Conservation (phyloP, 352 stramenopile species). For the Saprolegnia diclina region DNA sequence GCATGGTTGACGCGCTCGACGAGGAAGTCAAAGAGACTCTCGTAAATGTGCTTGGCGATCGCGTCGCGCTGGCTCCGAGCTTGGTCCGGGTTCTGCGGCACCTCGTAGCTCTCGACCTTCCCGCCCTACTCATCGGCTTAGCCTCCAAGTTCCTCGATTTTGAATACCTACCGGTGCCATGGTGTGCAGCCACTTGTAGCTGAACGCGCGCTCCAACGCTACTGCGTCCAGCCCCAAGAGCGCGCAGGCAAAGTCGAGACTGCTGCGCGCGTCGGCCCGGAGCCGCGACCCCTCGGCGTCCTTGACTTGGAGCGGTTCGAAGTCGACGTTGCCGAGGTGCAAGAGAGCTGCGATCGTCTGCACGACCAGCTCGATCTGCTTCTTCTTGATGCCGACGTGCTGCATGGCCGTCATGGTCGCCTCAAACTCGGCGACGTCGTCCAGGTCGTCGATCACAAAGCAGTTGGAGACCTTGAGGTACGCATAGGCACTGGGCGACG, state of each 20-base stretch:
- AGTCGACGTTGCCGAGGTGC: slow-evolving; percentile 74
- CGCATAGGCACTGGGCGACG: slow-evolving; percentile 59
- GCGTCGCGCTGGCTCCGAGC: slow-evolving; percentile 91
- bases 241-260: slow-evolving; percentile 59
- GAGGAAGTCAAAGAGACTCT: slow-evolving; percentile 95
- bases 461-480: slow-evolving; percentile 88
- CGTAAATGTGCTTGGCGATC: slow-evolving; percentile 95
- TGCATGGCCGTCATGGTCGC: slow-evolving; percentile 84
- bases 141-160: neutral
- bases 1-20: slow-evolving; percentile 89
- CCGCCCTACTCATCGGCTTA: slow-evolving; percentile 50
- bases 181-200: slow-evolving; percentile 81
- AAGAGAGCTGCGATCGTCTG: slow-evolving; percentile 74
- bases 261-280: slow-evolving; percentile 33
- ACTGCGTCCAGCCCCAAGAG: slow-evolving; percentile 60
- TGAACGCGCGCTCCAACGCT: slow-evolving; percentile 62
- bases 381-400: slow-evolving; percentile 82
- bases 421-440: slow-evolving; percentile 87
- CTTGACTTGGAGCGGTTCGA: slow-evolving; percentile 49
- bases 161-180: slow-evolving; percentile 68
- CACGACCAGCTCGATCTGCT: slow-evolving; percentile 84
- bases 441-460: slow-evolving; percentile 85
- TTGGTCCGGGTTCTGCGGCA: slow-evolving; percentile 81
- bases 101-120: slow-evolving; percentile 81
- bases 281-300: slow-evolving; percentile 69